Evolutionary conservation across 768 basidiomycete genomes (phyloP).

Genomic region (Piloderma croceum): DNA sequence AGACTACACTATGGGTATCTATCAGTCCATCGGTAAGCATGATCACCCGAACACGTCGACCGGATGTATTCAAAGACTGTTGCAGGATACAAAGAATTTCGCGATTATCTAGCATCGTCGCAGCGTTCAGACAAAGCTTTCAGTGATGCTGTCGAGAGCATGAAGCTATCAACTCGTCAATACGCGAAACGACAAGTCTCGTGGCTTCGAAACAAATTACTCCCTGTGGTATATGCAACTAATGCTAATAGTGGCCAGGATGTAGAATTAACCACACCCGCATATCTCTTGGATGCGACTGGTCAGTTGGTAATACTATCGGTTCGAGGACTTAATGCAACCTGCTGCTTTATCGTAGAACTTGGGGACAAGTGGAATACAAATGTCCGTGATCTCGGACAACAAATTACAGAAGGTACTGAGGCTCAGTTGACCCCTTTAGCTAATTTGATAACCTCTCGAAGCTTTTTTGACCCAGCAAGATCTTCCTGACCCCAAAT

Average conservation of each 20-base stretch:
- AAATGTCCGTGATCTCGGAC: slow-evolving; percentile 49
- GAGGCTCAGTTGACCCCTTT: not conserved
- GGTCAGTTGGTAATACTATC: slow-evolving; percentile 33
- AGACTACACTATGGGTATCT: slow-evolving; percentile 84
- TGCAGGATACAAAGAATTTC: slow-evolving; percentile 90
- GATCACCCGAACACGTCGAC: not conserved
- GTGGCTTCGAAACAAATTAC: slow-evolving; percentile 87
- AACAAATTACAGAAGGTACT: slow-evolving; percentile 43
- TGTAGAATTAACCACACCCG: slow-evolving; percentile 30
- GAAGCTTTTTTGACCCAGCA: slow-evolving; percentile 53
- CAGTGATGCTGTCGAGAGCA: slow-evolving; percentile 56
- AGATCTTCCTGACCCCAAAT: slow-evolving; percentile 49
- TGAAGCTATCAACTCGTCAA: slow-evolving; percentile 83
- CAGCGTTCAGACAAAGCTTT: slow-evolving; percentile 39
- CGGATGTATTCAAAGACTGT: not conserved
- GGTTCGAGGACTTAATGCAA: not conserved
- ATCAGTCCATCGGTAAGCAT: slow-evolving; percentile 81
- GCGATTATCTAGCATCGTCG: slow-evolving; percentile 50
- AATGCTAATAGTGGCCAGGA: slow-evolving; percentile 29
- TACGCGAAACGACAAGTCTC: slow-evolving; percentile 89
- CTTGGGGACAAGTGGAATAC: slow-evolving; percentile 53
- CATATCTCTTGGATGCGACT: slow-evolving; percentile 66
- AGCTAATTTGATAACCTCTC: not conserved
- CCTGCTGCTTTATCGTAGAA: slow-evolving; percentile 28
- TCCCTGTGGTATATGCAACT: slow-evolving; percentile 60